Evolutionary conservation across 2,329 filamentous ascomycete genomes (phyloP), one percentile per base, ranked within the genome.

Genomic region (Hypoxylon rubiginosum): DNA sequence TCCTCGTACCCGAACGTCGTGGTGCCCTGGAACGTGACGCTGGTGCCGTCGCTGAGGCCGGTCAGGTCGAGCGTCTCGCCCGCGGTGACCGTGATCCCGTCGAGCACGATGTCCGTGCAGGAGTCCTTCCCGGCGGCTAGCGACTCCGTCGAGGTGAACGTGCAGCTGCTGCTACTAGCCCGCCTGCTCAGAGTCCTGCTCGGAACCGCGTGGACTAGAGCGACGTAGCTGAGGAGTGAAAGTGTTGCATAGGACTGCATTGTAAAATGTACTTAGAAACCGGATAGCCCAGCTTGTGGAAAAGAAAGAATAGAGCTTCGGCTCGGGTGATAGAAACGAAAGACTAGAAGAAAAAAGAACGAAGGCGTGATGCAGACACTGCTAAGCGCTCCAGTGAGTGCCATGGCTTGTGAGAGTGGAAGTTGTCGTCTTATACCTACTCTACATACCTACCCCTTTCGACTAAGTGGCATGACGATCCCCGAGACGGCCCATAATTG

Each of bases 1-100:
- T 90, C 85, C 67, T 86, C 81, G 79, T 90, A 91, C 19, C 82
- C 89, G 73, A 90, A 92, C 58, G 85, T 88, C n/a, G 90, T 92
- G 13, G 82, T 86, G 46, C 90, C 90, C 62, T 86, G 77, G 77
- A 92, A 92, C 71, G 85, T 86, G 67, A 91, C 83, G 13, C 28
- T 62, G 6, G 66, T 65, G 2, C 62, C 58, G 11, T 39, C 78
- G 82, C 13, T 30, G 19, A 52, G 39, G 11, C 45, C 54, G 58
- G 68, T 63, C 26, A 61, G 41, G 57, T 90, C 86, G 2, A 91
- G 82, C 2, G 87, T 89, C 9, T 79, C 79, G 21, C 87, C 87
- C 6, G 86, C 83, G 3, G 88, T 88, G 13, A 90, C 87, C 17
- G 77, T 77, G 49, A 90, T 82, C 68, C 81, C 80, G 63, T 81